A percentile compares a stretch with the other conserved stretches of the same genome.
Evolutionary conservation across 495 filamentous ascomycete genomes (phyloP).

Genomic region (Daldinia vernicosa): DNA sequence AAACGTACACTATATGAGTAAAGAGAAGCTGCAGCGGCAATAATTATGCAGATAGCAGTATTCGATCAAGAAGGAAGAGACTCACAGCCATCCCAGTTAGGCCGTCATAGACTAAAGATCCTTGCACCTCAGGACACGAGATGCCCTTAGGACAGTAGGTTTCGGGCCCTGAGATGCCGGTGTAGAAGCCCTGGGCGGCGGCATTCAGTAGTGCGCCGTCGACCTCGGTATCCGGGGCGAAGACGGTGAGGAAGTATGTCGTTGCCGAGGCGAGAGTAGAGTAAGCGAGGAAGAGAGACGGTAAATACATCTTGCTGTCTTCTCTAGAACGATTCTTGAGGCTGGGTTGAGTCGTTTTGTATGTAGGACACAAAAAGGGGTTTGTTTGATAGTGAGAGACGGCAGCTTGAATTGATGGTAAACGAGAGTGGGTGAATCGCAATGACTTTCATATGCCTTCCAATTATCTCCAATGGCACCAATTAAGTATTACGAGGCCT

Average conservation of each 20-base stretch:
- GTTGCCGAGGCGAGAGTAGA: constrained; percentile 31
- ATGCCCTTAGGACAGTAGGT: constrained; percentile 35
- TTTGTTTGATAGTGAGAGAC: not conserved
- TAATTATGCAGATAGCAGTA: not conserved
- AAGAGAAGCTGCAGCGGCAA: not conserved
- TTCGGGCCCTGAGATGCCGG: constrained; percentile 27
- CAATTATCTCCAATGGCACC: not conserved
- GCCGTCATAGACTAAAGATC: constrained; percentile 31
- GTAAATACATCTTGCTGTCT: constrained; percentile 16
- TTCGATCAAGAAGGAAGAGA: not conserved
- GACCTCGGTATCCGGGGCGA: constrained; percentile 30
- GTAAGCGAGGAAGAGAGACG: constrained; percentile 12
- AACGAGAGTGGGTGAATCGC: not conserved
- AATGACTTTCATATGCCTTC: not conserved
- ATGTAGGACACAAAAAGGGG: not conserved
- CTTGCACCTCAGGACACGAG: constrained; percentile 30
- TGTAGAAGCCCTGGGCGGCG: constrained; percentile 33
- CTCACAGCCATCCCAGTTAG: constrained; percentile 42
- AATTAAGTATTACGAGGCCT: not conserved
- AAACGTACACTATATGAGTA: not conserved
- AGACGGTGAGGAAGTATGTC: constrained; percentile 35
- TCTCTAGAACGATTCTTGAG: not conserved
- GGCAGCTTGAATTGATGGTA: not conserved
- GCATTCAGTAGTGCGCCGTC: constrained; percentile 37
- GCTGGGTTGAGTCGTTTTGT: not conserved